Percentiles rank a stretch among this genome's conserved stretches.
Evolutionary conservation across 2,329 filamentous ascomycete genomes (phyloP).

Genomic region (Pyricularia sp.): DNA sequence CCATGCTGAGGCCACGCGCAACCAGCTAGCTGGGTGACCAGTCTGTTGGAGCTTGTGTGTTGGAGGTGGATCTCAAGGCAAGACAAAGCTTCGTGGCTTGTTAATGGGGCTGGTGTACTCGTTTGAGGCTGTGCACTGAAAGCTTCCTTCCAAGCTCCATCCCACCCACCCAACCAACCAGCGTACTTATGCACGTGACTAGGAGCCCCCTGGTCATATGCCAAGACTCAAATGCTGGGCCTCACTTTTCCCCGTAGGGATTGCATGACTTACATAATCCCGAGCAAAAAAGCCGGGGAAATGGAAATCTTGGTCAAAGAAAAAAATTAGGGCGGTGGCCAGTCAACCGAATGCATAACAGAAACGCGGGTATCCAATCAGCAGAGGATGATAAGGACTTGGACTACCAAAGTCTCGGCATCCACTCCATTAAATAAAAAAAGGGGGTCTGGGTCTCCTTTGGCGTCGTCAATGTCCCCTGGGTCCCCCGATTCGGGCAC

Average conservation of each 20-base stretch:
- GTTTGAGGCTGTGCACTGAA: not conserved
- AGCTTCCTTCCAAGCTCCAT: no score
- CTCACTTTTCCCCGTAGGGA: not conserved
- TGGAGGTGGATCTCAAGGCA: not conserved
- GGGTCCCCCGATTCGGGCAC: not conserved
- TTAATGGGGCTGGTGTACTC: not conserved
- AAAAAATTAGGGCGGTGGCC: not conserved
- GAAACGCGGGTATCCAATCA: conserved; percentile 5
- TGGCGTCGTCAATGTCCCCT: not conserved
- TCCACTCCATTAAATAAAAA: not conserved
- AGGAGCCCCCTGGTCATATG: not conserved
- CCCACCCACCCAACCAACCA: no score
- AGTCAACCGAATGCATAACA: conserved; percentile 6
- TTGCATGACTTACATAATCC: not conserved
- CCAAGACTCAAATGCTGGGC: not conserved
- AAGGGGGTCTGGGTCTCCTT: not conserved
- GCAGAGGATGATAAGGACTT: conserved; percentile 3
- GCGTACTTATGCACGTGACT: not conserved
- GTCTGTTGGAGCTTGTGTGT: no score
- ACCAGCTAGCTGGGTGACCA: not conserved
- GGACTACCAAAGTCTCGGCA: not conserved
- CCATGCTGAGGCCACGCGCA: not conserved
- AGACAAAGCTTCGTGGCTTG: not conserved
- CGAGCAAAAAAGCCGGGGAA: not conserved
- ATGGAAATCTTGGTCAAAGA: not conserved